These are phyloP conservation scores for Monilinia laxa DNA, from an alignment of 2,329 filamentous ascomycete genomes.

Conservation along the genomic window DNA sequence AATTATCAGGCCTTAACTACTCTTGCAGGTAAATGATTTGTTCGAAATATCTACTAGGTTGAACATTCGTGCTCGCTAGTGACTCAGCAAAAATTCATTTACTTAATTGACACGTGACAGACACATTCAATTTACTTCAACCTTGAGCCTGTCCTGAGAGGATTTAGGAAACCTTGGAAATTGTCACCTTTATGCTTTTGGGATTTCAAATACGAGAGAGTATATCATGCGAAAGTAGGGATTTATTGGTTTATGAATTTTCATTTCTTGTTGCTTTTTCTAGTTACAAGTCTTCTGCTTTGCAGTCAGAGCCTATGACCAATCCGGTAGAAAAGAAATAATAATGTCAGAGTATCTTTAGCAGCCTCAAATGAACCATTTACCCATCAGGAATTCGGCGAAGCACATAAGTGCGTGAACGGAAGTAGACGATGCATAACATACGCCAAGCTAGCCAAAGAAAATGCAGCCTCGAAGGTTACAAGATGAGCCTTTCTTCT, in stretches of 20 bases:
- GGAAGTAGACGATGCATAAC: conserved; percentile 16
- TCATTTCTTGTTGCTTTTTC: conserved; percentile 31
- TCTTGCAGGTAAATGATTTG: not conserved
- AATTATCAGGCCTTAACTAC: not conserved
- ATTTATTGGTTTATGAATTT: conserved; percentile 22
- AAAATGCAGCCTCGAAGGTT: conserved; percentile 21
- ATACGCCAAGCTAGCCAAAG: conserved; percentile 19
- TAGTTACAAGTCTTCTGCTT: conserved; percentile 35
- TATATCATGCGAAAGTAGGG: not conserved
- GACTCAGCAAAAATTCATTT: not conserved
- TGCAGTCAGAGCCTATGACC: conserved; percentile 26
- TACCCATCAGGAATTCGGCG: conserved; percentile 5
- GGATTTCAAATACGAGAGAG: not conserved
- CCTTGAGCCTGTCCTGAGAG: not conserved
- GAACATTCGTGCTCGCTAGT: not conserved
- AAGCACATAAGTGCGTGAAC: conserved; percentile 21
- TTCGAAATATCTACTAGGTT: not conserved
- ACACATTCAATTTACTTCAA: not conserved
- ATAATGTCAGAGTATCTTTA: conserved; percentile 28
- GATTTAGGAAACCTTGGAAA: not conserved
- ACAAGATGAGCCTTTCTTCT: conserved; percentile 21
- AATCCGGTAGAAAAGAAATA: conserved; percentile 30
- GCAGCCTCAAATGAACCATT: conserved; percentile 9
- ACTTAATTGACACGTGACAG: conserved; percentile 11
- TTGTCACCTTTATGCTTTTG: not conserved